Conservation (phyloP, 345 rosid species). For the Gynandropsis gynandra region DNA sequence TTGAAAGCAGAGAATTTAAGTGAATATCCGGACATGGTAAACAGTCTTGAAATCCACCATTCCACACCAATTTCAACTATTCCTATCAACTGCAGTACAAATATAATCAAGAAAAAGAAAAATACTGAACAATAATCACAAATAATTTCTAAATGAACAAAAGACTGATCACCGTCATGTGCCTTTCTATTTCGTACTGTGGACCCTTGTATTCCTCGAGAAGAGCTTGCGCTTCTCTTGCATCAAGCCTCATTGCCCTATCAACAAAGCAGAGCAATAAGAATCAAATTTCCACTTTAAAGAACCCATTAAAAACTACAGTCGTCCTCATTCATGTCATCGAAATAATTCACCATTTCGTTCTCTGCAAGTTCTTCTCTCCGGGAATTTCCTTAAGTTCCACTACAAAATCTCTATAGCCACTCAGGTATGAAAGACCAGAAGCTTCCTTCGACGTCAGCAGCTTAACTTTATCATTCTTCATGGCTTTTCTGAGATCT, state of each 20-base stretch:
- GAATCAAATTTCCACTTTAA: not conserved
- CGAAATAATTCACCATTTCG: slow-evolving; percentile 54
- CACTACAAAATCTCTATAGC: slow-evolving; percentile 52
- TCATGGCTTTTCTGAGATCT: slow-evolving; percentile 59
- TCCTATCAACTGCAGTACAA: slow-evolving; percentile 8
- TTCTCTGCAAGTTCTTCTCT: slow-evolving; percentile 71
- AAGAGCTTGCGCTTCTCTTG: slow-evolving; percentile 50
- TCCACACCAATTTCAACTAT: slow-evolving; percentile 1
- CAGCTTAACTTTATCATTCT: slow-evolving; percentile 58
- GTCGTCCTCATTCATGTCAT: not conserved
- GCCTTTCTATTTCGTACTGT: slow-evolving; percentile 62
- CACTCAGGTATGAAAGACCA: slow-evolving; percentile 21
- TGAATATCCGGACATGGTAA: slow-evolving; percentile 11
- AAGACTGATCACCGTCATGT: slow-evolving; percentile 51
- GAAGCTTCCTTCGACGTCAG: slow-evolving; percentile 58
- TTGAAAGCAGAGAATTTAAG: slow-evolving; percentile 7
- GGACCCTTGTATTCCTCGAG: slow-evolving; percentile 65
- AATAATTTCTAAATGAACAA: slow-evolving; percentile 17
- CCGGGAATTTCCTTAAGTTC: slow-evolving; percentile 88
- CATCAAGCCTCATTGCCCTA: slow-evolving; percentile 73
- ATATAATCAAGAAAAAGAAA: not conserved
- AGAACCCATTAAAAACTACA: slow-evolving; percentile 8
- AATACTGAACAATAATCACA: slow-evolving; percentile 10
- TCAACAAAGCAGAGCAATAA: slow-evolving; percentile 17
- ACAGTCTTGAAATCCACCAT: not conserved